Base-by-base conservation (phyloP, 179 eudicot genomes). In the Heliamphora pulchella region DNA sequence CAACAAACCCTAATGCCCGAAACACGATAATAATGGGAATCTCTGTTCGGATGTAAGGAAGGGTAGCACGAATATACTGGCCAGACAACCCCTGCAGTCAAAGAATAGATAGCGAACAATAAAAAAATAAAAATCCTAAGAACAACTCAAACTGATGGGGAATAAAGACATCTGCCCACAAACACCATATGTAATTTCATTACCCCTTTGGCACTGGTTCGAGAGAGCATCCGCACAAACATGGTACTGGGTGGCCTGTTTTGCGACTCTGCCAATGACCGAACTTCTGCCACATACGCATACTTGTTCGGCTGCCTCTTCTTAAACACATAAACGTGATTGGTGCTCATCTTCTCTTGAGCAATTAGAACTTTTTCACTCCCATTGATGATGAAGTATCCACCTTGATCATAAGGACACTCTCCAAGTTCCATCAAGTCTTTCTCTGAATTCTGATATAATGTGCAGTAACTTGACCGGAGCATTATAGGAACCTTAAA, bases 341-440 rank as follows among this genome's bases (percentile, higher is more conserved):
- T 96, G 57, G 98, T 94, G 88, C 97, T 94, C 99, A 96, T 96
- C 88, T 96, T 94, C 82, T 94, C 99, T 83, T 96, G 99, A 82
- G 99, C 99, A 81, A 96, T 94, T 73, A 94, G 88, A 77, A 96
- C 98, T 84, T 96, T 96, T 77, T 94, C 98, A 86, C 98, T 96
- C 47, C 98, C 98, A 87, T 92, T 96, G 74, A 94, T 91, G 67
- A 94, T 94, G 87, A 96, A 96, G 85, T 96, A 94, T 53, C 99
- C 99, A 74, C 98, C 98, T 83, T 94, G 97, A 88, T 92, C 98
- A 73, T 79, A 88, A 31, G 98, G 99, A 75, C 99, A 94, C 88
- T 96, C 98, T 67, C 98, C 97, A 70, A 94, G 93, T 88, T 96
- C 98, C 18, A 97, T 94, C 75, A 94, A 89, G 83, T 94, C 98